Percentiles rank a stretch among this genome's conserved stretches.
phyloP scores from a whole-genome alignment of 306 rosid species.

The Cicer yamashitae region DNA sequence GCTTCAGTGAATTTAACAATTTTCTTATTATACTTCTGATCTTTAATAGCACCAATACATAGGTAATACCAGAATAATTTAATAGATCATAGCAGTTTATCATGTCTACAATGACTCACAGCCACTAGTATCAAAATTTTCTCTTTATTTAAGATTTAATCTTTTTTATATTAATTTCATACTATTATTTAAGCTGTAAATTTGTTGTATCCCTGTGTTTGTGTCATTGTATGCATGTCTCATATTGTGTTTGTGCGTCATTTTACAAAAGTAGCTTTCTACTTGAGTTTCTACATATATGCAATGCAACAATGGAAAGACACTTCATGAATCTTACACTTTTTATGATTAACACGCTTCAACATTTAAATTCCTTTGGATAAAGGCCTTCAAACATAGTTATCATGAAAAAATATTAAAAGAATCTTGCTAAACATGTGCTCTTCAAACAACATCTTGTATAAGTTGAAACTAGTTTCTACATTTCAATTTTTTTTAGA shows the following conservation, averaged over 20 bases:
- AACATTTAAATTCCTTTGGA: neutral
- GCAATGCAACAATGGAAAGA: neutral
- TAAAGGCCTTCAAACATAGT: neutral
- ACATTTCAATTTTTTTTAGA: neutral
- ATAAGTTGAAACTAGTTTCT: conserved; percentile 3
- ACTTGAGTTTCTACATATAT: conserved; percentile 15
- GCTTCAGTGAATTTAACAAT: neutral
- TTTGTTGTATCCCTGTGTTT: neutral
- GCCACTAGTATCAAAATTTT: neutral
- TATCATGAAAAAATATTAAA: neutral
- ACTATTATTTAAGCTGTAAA: neutral
- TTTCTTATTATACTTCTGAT: neutral
- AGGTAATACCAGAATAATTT: neutral
- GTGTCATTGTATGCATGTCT: neutral
- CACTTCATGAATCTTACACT: neutral
- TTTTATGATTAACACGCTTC: neutral
- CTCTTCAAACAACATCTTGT: neutral
- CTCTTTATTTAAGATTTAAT: neutral
- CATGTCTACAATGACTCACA: neutral
- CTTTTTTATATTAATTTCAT: neutral
- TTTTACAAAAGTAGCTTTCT: conserved; percentile 5
- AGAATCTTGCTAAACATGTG: neutral
- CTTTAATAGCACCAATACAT: neutral
- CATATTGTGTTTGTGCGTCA: neutral
- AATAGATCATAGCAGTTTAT: conserved; percentile 6